Conservation (phyloP, 257 asterid genomes). For the Pogostemon cablin region DNA sequence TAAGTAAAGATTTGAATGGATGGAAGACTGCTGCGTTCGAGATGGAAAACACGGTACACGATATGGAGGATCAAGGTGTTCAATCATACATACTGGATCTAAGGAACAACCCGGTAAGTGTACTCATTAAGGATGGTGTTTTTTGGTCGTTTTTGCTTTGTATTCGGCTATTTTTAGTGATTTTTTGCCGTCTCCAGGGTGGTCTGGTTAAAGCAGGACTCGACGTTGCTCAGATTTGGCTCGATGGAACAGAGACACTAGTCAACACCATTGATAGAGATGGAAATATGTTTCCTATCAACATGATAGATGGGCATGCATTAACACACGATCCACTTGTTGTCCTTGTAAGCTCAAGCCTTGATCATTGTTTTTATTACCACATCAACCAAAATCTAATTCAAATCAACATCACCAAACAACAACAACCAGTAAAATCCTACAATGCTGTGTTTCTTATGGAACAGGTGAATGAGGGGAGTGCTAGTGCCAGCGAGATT, state of each 20-base stretch:
- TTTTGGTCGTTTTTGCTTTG: neutral
- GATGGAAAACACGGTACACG: constrained; percentile 75
- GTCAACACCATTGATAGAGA: constrained; percentile 89
- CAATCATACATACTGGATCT: constrained; percentile 88
- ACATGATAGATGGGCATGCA: constrained; percentile 81
- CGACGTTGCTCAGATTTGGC: constrained; percentile 98
- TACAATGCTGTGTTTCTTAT: neutral
- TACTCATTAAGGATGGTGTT: neutral
- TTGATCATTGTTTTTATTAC: too few relatives aligned
- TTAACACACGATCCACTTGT: constrained; percentile 87
- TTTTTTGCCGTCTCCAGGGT: constrained; percentile 53
- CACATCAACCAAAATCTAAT: too few relatives aligned
- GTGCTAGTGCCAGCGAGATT: constrained; percentile 98
- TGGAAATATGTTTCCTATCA: constrained; percentile 77
- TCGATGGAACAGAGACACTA: constrained; percentile 84
- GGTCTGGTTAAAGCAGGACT: constrained; percentile 91
- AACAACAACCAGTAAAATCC: neutral
- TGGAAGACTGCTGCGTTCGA: constrained; percentile 83
- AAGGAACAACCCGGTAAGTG: constrained; percentile 85
- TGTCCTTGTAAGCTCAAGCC: constrained; percentile 59
- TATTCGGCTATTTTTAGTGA: neutral
- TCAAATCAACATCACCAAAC: neutral
- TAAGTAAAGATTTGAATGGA: neutral
- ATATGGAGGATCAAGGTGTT: constrained; percentile 92
- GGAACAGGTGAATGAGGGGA: constrained; percentile 84